Evolutionary conservation across 208 protist species (phyloP).

Genomic region (Wallacemonas collosoma): DNA sequence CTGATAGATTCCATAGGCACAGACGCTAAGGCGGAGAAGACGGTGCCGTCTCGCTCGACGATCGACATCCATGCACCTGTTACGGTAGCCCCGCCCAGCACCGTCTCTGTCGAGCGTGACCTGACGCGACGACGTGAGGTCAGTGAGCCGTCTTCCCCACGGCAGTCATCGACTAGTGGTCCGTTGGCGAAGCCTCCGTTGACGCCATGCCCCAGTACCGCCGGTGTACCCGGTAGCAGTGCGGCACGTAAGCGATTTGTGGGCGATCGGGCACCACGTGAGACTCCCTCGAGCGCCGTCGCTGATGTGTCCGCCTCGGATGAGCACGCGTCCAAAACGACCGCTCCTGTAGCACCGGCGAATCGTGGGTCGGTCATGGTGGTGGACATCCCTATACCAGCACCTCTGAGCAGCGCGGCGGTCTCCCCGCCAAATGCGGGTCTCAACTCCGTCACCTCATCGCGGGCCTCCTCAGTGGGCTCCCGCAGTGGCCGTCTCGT

Average conservation of each 20-base stretch:
- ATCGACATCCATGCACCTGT: background rate
- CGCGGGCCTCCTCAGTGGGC: conserved; percentile 9
- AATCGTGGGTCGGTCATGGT: background rate
- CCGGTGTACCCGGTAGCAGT: background rate
- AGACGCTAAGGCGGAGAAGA: background rate
- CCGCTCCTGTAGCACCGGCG: background rate
- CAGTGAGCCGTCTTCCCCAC: conserved; percentile 10
- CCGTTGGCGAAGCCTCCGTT: background rate
- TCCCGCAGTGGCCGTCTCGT: conserved; percentile 27
- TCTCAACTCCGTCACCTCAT: conserved; percentile 4
- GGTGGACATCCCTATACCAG: conserved; percentile 10
- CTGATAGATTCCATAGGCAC: background rate
- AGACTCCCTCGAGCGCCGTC: background rate
- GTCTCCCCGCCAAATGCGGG: conserved; percentile 1
- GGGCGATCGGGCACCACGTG: background rate
- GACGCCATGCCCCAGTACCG: background rate
- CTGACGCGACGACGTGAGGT: background rate
- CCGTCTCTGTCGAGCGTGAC: conserved; percentile 8
- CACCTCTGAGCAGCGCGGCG: background rate
- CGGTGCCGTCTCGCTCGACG: no score
- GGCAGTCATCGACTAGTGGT: background rate
- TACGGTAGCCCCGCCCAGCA: background rate
- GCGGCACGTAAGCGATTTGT: conserved; percentile 11
- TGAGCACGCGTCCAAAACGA: no score
- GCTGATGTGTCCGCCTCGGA: no score